Evolutionary conservation across 164 flowering plant genomes (phyloP).

Genomic region (Akebia trifoliata): DNA sequence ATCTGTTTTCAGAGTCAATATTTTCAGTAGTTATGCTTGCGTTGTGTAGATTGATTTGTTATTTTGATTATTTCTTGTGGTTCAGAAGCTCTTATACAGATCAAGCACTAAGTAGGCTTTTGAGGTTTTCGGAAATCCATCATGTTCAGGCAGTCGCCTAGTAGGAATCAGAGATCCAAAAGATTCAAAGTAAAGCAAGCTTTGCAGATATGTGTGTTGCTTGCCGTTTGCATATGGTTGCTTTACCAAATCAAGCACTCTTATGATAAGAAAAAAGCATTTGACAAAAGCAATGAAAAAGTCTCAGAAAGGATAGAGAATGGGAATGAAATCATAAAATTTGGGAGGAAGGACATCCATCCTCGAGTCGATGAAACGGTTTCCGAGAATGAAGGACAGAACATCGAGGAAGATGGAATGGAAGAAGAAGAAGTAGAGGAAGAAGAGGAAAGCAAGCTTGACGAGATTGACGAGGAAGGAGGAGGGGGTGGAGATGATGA

Average conservation of each 20-base stretch:
- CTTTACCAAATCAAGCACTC: constrained; percentile 85
- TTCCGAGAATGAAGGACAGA: constrained; percentile 18
- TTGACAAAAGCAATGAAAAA: constrained; percentile 24
- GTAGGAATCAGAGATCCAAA: constrained; percentile 66
- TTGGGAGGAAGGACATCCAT: constrained; percentile 78
- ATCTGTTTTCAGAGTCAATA: no score
- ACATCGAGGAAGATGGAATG: constrained; percentile 24
- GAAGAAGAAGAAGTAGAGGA: constrained; percentile 16
- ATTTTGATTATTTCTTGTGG: constrained; percentile 4
- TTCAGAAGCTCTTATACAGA: neutral
- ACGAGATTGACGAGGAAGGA: constrained; percentile 26
- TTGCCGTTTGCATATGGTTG: constrained; percentile 78
- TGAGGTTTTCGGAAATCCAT: neutral
- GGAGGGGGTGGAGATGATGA: constrained; percentile 17
- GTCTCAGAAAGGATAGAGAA: constrained; percentile 20
- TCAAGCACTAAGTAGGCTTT: neutral
- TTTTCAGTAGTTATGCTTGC: no score
- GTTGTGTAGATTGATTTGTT: constrained; percentile 3
- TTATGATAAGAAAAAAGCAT: constrained; percentile 47
- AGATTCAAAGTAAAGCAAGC: constrained; percentile 84
- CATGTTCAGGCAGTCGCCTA: constrained; percentile 65
- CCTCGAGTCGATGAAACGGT: constrained; percentile 33
- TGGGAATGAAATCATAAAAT: constrained; percentile 33
- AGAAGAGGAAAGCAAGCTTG: constrained; percentile 23
- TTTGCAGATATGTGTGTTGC: constrained; percentile 51